Conservation (phyloP, 2,329 filamentous ascomycete genomes). For the Alternaria brassicae region DNA sequence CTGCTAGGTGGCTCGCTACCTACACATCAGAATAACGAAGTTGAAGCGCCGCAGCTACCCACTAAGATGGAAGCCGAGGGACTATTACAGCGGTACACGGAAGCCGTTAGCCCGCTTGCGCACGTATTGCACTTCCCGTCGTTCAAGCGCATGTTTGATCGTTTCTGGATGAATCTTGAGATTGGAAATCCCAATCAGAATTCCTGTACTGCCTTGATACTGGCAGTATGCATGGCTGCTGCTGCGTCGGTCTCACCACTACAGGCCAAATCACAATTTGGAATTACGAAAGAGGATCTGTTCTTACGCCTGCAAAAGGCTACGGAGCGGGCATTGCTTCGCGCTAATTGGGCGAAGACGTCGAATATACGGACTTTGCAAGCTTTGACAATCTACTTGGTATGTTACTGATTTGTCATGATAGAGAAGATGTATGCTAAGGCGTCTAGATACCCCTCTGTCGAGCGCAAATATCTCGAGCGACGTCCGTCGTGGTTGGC, state of each 20-base stretch:
- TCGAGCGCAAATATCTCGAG: slow-evolving; percentile 48
- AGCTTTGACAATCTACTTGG: slow-evolving; percentile 48
- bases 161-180: slow-evolving; percentile 48
- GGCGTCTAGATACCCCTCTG: slow-evolving; percentile 44
- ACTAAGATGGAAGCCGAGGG: slow-evolving; percentile 48
- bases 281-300: slow-evolving; percentile 48
- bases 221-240: slow-evolving; percentile 49
- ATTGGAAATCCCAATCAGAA: slow-evolving; percentile 47
- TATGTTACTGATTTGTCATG: slow-evolving; percentile 14
- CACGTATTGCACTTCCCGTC: slow-evolving; percentile 49
- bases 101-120: slow-evolving; percentile 49
- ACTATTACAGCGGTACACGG: slow-evolving; percentile 44
- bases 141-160: slow-evolving; percentile 48
- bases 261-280: slow-evolving; percentile 50
- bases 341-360: slow-evolving; percentile 50
- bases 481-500: slow-evolving; percentile 49
- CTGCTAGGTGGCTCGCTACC: slow-evolving; percentile 43
- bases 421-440: slow-evolving; percentile 9
- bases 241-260: slow-evolving; percentile 47
- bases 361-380: slow-evolving; percentile 49
- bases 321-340: slow-evolving; percentile 46
- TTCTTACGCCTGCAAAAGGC: slow-evolving; percentile 47
- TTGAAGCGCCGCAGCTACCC: slow-evolving; percentile 42
- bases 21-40: slow-evolving; percentile 36
- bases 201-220: slow-evolving; percentile 47